Evolutionary conservation across 768 basidiomycete genomes (phyloP), one percentile per base, ranked within the genome.

Genomic region (Calocybe indica): DNA sequence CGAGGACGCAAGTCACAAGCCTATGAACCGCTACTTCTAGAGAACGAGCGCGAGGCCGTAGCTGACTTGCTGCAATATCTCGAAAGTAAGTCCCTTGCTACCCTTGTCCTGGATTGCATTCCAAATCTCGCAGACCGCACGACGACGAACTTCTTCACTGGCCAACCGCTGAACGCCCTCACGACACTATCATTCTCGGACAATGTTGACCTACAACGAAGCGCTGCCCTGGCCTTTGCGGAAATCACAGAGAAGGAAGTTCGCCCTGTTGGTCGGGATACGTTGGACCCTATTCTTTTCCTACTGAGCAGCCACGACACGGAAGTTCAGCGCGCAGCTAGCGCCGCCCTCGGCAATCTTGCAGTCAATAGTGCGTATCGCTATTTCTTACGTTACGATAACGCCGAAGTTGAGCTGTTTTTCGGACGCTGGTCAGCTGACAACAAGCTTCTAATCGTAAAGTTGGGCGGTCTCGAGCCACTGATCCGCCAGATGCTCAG

Each of bases 211-310:
- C 78, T 99, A 13, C 96, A 99, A 72, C 83, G 96, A 43, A 95
- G 92, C 54, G 96, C 96, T 2, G 96, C 96, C 4, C 80, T 99
- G 38, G 96, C 96, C 0, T 99, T 98, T 61, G 96, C 96, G 34
- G 96, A 99, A 68, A 99, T 99, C 51, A 99, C 96, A 15, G 96
- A 99, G 74, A 98, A 98, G 71, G 96, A 99, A 69, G 95, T 98
- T 45, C 82, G 94, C 38, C 92, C 90, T 40, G 96, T 99, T 14
- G 92, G 89, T 10, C 79, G 96, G 52, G 96, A 98, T 64, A 99
- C 96, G 13, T 79, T 99, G 57, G 96, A 99, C 68, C 96, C 96
- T 44, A 94, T 99, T 52, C 82, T 98, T 48, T 99, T 96, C 68
- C 82, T 99, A 52, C 79, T 99, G 55, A 89, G 92, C 58, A 93